Conservation (phyloP, 192 early-diverging fungal genomes). For the Allomyces javanicus region DNA sequence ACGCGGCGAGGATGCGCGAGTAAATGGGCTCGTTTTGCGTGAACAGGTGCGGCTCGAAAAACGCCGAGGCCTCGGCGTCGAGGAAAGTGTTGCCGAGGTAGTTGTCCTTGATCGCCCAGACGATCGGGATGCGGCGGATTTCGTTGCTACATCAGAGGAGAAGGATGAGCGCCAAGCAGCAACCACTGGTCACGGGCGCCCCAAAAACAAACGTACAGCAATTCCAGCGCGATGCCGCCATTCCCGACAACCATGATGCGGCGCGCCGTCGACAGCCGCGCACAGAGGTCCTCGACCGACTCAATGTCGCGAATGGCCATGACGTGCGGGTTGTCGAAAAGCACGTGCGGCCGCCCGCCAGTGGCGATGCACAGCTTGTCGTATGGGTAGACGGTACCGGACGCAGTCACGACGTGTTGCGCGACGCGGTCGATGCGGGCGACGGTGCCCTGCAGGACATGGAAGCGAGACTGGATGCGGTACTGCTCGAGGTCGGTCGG, state of each 20-base stretch:
- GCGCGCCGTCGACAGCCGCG: not conserved
- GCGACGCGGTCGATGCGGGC: not conserved
- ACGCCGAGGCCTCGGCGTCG: not conserved
- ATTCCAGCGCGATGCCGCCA: not conserved
- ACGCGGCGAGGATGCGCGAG: not conserved
- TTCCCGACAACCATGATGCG: not conserved
- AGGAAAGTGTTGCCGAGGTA: not conserved
- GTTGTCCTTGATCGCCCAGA: not conserved
- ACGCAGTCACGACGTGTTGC: not conserved
- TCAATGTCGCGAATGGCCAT: not conserved
- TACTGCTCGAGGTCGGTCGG: not conserved
- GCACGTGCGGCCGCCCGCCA: not conserved
- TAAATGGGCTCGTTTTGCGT: not conserved
- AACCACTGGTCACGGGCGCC: too few species aligned
- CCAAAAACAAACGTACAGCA: not conserved
- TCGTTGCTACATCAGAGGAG: too few species aligned
- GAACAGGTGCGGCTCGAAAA: not conserved
- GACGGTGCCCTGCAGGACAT: not conserved
- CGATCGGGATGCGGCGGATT: not conserved
- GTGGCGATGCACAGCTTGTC: not conserved
- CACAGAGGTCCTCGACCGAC: not conserved
- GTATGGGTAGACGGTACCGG: not conserved
- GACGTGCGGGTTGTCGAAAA: not conserved
- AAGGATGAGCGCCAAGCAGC: too few species aligned
- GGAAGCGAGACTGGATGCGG: not conserved